Percentiles rank a stretch among this genome's conserved stretches.
phyloP scores from a whole-genome alignment of 148 eudicot species.

The Rhododendron williamsianum region DNA sequence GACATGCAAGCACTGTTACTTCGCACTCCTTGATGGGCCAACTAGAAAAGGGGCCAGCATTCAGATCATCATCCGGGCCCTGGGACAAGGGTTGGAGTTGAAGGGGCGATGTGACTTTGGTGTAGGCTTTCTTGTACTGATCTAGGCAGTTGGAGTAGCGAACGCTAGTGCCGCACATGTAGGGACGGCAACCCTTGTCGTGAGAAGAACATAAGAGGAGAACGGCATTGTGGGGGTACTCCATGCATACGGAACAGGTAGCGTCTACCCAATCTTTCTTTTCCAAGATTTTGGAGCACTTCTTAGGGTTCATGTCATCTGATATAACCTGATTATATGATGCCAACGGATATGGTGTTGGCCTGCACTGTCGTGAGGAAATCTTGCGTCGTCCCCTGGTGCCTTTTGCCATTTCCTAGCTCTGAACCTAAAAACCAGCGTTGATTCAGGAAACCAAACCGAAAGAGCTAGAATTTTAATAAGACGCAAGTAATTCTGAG shows the following conservation, averaged over 20 bases:
- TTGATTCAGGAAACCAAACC: background rate
- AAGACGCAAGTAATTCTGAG: background rate
- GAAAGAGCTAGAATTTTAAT: background rate
- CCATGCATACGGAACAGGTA: constrained; percentile 68
- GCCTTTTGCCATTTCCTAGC: constrained; percentile 48
- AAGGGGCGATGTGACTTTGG: constrained; percentile 26
- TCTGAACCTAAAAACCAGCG: constrained; percentile 12
- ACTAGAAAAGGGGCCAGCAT: constrained; percentile 14
- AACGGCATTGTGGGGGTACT: constrained; percentile 63
- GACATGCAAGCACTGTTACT: constrained; percentile 45
- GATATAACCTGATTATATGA: constrained; percentile 11
- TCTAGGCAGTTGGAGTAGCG: constrained; percentile 66
- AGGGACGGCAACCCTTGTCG: constrained; percentile 64
- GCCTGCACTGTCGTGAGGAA: constrained; percentile 46
- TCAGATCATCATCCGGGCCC: constrained; percentile 15
- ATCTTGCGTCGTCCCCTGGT: constrained; percentile 50
- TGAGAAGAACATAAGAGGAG: constrained; percentile 66
- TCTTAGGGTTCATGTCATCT: constrained; percentile 12
- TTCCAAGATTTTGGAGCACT: constrained; percentile 24
- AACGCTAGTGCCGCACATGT: constrained; percentile 66
- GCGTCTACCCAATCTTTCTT: constrained; percentile 60
- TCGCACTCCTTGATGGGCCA: constrained; percentile 29
- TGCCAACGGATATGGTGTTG: constrained; percentile 40
- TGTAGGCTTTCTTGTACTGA: constrained; percentile 58
- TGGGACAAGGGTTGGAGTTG: constrained; percentile 12